Base-by-base conservation (phyloP, 225 moss, liverwort and hornwort genomes). In the Ulota crispa region DNA sequence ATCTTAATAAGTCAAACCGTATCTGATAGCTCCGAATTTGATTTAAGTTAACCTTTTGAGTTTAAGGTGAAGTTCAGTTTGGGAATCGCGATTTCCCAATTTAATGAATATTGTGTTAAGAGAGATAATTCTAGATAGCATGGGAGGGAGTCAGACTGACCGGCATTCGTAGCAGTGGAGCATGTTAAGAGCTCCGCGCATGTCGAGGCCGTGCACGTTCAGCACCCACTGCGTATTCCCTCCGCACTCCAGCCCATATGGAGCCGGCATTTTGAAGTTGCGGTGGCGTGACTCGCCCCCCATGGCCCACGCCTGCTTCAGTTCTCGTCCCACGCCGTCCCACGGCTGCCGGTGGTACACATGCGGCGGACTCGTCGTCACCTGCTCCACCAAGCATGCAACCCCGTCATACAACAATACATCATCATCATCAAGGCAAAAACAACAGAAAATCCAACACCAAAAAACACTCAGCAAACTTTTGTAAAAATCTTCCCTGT, bases 141-240 rank as follows among this genome's bases (percentile, higher is more conserved):
- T 62, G 42, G 61, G 43, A 7, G 21, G 21, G 11, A 28, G 14
- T 8, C 8, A 8, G 8, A 53, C 84, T 60, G 4, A 87, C 85
- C 75, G 72, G 85, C 89, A 90, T 57, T 90, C 85, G 52, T 78
- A 72, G 83, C 87, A 87, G 0, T 80, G 81, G 54, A 83, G 85
- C 19, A 66, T 64, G 34, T 90, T 14, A 1, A 76, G 16, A 1
- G 89, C 78, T 6, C 85, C 87, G 7, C 89, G 84, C 31, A 81
- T 83, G 78, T 87, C 87, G 7, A 90, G 24, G 15, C 57, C 70
- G 81, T 90, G 87, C 56, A 85, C 85, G 6, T 83, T 90, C 26
- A 90, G 78, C 64, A 87, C 70, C 85, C 87, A 87, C 52, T 77
- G 77, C 6, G 54, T 32, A 2, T 19, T 7, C 0, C 55, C 57